Conservation (phyloP, 2,329 filamentous ascomycete genomes). For the Fusarium pininemorale region DNA sequence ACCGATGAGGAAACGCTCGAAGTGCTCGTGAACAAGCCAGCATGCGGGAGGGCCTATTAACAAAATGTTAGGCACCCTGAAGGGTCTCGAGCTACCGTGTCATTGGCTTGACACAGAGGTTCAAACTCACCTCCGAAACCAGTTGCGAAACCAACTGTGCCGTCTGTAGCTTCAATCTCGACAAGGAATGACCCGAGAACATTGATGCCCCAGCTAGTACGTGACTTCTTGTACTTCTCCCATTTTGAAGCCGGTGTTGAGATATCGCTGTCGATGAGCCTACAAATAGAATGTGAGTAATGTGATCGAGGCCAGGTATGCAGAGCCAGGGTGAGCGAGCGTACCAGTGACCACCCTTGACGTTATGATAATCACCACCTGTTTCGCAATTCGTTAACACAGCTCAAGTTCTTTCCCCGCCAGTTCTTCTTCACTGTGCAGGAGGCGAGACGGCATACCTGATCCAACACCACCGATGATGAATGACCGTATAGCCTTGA, state of each 20-base stretch:
- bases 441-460: conserved; percentile 28
- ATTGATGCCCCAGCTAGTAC: conserved; percentile 96
- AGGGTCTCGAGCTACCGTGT: not conserved
- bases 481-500: conserved; percentile 78
- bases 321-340: not conserved
- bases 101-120: not conserved
- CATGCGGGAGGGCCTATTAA: conserved; percentile 81
- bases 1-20: conserved; percentile 89
- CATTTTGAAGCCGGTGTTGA: conserved; percentile 92
- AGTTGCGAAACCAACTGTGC: conserved; percentile 92
- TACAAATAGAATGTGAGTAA: conserved; percentile 52
- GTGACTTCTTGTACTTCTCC: conserved; percentile 85
- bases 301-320: not conserved
- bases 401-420: not conserved
- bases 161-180: conserved; percentile 87
- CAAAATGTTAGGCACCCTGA: not conserved
- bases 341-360: conserved; percentile 76
- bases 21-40: conserved; percentile 94
- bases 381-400: conserved; percentile 33
- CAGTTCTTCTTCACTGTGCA: not conserved
- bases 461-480: conserved; percentile 61
- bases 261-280: conserved; percentile 92
- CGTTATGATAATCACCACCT: conserved; percentile 93
- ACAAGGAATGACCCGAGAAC: conserved; percentile 92
- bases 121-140: conserved; percentile 77